phyloP scores from a whole-genome alignment of 768 basidiomycete genomes.

The Lactarius hengduanensis region DNA sequence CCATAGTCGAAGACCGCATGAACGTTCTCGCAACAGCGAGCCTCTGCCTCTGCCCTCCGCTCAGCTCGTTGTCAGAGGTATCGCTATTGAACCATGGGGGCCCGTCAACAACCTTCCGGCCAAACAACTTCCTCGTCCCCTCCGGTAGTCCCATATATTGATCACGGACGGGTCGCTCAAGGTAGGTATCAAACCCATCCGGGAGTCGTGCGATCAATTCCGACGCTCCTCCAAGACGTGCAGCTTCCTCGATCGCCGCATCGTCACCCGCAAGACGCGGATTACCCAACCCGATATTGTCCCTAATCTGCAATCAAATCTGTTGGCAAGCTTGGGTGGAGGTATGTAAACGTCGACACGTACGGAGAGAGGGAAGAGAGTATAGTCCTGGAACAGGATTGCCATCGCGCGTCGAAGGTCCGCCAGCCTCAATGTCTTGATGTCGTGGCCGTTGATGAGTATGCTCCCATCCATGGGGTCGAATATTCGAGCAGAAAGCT shows the following conservation, averaged over 20 bases:
- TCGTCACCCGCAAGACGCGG: constrained; percentile 53
- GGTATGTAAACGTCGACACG: constrained; percentile 29
- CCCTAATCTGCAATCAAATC: constrained; percentile 51
- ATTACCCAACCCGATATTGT: constrained; percentile 76
- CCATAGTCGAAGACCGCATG: constrained; percentile 55
- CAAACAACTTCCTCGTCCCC: constrained; percentile 62
- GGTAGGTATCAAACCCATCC: constrained; percentile 67
- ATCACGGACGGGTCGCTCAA: constrained; percentile 67
- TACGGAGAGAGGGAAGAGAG: constrained; percentile 74
- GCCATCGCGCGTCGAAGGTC: constrained; percentile 67
- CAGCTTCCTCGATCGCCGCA: constrained; percentile 60
- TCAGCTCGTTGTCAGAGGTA: constrained; percentile 36
- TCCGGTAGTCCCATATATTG: constrained; percentile 63
- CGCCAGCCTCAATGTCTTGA: constrained; percentile 55
- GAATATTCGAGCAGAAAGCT: constrained; percentile 68
- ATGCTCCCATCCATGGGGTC: constrained; percentile 69
- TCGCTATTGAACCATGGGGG: neutral
- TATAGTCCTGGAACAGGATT: constrained; percentile 81
- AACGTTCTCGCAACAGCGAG: constrained; percentile 74
- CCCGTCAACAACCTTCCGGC: constrained; percentile 44
- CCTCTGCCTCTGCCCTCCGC: constrained; percentile 76
- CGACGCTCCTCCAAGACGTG: constrained; percentile 65
- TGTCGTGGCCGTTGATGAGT: constrained; percentile 59
- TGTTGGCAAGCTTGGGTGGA: neutral
- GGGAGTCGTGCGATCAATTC: constrained; percentile 62